Evolutionary conservation across 495 filamentous ascomycete genomes (phyloP).

Genomic region (Cudoniella acicularis): DNA sequence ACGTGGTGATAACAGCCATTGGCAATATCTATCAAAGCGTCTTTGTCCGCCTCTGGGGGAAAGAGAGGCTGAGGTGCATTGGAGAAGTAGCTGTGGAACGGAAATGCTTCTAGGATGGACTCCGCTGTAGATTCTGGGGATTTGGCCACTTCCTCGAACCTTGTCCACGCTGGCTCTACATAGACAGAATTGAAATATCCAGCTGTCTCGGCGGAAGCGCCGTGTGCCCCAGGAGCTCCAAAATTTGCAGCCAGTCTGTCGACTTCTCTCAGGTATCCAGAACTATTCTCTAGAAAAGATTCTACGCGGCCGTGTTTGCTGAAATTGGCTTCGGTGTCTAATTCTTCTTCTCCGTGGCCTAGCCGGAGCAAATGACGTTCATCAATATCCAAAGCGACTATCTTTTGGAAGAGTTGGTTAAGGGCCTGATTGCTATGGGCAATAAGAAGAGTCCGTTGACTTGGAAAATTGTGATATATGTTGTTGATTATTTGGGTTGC

Average conservation of each 20-base stretch:
- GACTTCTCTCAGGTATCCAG: constrained; percentile 76
- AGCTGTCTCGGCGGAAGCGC: constrained; percentile 93
- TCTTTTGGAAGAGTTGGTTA: constrained; percentile 99
- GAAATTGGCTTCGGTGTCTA: constrained; percentile 81
- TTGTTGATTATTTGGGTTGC: constrained; percentile 98
- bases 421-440: constrained; percentile 97
- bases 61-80: constrained; percentile 87
- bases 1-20: constrained; percentile 89
- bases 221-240: constrained; percentile 83
- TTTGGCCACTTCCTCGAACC: constrained; percentile 65
- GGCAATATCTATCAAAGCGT: constrained; percentile 71
- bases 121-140: constrained; percentile 50
- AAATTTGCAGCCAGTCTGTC: constrained; percentile 80
- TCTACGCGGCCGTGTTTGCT: constrained; percentile 96
- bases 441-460: constrained; percentile 86
- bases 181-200: constrained; percentile 95
- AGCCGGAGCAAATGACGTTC: constrained; percentile 89
- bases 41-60: constrained; percentile 54
- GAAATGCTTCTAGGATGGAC: constrained; percentile 69
- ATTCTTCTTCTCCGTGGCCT: constrained; percentile 91
- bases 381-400: constrained; percentile 90
- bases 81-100: constrained; percentile 86
- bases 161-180: constrained; percentile 77
- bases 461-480: constrained; percentile 95
- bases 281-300: constrained; percentile 88